Conservation (phyloP, 2,329 filamentous ascomycete genomes). For the Colletotrichum eleusines region DNA sequence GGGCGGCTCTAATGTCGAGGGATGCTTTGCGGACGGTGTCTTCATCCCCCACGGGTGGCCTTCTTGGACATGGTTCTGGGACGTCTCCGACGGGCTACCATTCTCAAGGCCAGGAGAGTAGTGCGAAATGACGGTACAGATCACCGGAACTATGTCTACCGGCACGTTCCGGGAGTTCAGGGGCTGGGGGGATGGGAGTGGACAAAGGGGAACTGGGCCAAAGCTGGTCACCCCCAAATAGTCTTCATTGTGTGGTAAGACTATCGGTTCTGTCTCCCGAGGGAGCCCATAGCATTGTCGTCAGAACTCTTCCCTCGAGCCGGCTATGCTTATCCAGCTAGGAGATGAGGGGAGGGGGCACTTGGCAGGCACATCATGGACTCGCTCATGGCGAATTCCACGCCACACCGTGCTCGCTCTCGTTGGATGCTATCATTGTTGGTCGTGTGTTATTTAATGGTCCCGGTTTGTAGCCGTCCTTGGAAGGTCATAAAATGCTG, state of each 20-base stretch:
- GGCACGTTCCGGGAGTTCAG: not conserved
- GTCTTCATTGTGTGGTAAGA: not conserved
- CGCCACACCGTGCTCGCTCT: not conserved
- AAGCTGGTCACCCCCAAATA: not conserved
- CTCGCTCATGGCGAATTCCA: not conserved
- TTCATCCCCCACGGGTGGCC: not conserved
- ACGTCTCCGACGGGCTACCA: not conserved
- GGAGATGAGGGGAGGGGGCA: not conserved
- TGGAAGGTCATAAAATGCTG: not conserved
- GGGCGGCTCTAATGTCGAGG: not conserved
- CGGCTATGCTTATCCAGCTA: too few relatives aligned
- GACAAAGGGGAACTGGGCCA: not conserved
- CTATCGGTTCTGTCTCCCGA: not conserved
- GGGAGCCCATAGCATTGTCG: not conserved
- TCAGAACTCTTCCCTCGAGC: not conserved
- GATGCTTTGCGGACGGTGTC: not conserved
- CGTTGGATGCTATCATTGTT: not conserved
- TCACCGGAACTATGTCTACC: not conserved
- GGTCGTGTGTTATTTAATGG: not conserved
- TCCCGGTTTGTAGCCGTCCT: not conserved
- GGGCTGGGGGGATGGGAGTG: not conserved
- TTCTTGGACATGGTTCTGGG: not conserved
- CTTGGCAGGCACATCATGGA: not conserved
- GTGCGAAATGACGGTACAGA: not conserved
- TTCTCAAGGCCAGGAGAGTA: not conserved